Evolutionary conservation across 2,329 filamentous ascomycete genomes (phyloP).

Genomic region (Paraphaeosphaeria sporulosa): DNA sequence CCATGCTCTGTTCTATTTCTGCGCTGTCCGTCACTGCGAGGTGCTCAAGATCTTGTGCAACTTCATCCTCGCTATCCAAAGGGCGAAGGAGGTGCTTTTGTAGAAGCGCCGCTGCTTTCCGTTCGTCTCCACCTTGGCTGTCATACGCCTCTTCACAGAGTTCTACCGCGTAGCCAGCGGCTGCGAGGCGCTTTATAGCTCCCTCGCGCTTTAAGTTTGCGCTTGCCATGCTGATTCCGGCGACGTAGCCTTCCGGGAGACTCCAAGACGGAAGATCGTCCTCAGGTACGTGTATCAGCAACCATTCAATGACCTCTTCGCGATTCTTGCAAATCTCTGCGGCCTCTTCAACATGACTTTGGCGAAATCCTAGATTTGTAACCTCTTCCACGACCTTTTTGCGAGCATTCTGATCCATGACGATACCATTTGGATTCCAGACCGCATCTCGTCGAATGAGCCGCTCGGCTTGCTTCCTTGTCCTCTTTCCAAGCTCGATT

Average conservation of each 20-base stretch:
- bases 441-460: constrained; percentile 78
- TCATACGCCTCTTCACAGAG: constrained; percentile 82
- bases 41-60: constrained; percentile 42
- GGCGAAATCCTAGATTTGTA: constrained; percentile 81
- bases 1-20: constrained; percentile 51
- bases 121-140: constrained; percentile 74
- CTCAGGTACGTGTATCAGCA: constrained; percentile 95
- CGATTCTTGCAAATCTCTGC: constrained; percentile 86
- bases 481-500: constrained; percentile 89
- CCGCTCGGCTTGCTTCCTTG: constrained; percentile 78
- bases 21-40: constrained; percentile 51
- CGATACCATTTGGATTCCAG: constrained; percentile 84
- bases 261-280: constrained; percentile 95
- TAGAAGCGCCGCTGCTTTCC: constrained; percentile 77
- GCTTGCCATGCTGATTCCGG: constrained; percentile 85
- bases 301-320: constrained; percentile 93
- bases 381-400: constrained; percentile 75
- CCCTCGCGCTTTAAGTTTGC: constrained; percentile 82
- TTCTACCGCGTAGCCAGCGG: constrained; percentile 85
- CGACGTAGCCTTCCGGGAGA: constrained; percentile 88
- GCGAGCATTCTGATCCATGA: constrained; percentile 67
- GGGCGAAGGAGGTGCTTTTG: constrained; percentile 70
- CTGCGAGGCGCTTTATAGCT: constrained; percentile 80
- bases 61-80: constrained; percentile 36
- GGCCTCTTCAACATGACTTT: constrained; percentile 88